These are phyloP conservation scores for Beauveria rudraprayagi DNA, from an alignment of 2,329 filamentous ascomycete species.

Conservation along the genomic window DNA sequence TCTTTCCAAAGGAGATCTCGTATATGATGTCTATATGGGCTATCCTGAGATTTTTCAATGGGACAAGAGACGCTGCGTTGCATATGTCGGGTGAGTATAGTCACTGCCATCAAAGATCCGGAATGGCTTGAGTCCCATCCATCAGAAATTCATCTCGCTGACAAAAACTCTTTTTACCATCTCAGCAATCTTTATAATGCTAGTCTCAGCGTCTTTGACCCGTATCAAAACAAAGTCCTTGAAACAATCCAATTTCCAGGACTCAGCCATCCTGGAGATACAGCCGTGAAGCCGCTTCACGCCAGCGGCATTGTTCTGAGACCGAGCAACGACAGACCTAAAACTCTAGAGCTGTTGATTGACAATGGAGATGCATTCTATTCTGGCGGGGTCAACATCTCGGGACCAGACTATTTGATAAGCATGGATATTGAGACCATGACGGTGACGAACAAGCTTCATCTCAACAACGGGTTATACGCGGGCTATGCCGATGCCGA, in stretches of 20 bases:
- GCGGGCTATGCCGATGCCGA: constrained; percentile 12
- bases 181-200: background rate
- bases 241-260: constrained; percentile 7
- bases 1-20: background rate
- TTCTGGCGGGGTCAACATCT: constrained; percentile 6
- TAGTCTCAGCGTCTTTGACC: background rate
- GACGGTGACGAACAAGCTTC: constrained; percentile 2
- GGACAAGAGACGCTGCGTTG: constrained; percentile 11
- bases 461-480: constrained; percentile 11
- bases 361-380: constrained; percentile 11
- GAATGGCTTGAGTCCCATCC: no score
- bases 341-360: constrained; percentile 8
- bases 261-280: constrained; percentile 9
- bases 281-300: constrained; percentile 7
- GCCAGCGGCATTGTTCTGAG: constrained; percentile 9
- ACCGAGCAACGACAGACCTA: background rate
- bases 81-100: constrained; percentile 7
- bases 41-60: constrained; percentile 11
- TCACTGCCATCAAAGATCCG: no score
- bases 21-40: constrained; percentile 7
- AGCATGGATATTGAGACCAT: constrained; percentile 7
- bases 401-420: constrained; percentile 9
- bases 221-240: constrained; percentile 2
- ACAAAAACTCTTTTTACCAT: background rate
- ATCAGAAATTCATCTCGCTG: background rate